A percentile compares a stretch with the other conserved stretches of the same genome.
These are phyloP conservation scores for Daldinia caldariorum DNA, from an alignment of 495 filamentous ascomycete species.

Conservation along the genomic window DNA sequence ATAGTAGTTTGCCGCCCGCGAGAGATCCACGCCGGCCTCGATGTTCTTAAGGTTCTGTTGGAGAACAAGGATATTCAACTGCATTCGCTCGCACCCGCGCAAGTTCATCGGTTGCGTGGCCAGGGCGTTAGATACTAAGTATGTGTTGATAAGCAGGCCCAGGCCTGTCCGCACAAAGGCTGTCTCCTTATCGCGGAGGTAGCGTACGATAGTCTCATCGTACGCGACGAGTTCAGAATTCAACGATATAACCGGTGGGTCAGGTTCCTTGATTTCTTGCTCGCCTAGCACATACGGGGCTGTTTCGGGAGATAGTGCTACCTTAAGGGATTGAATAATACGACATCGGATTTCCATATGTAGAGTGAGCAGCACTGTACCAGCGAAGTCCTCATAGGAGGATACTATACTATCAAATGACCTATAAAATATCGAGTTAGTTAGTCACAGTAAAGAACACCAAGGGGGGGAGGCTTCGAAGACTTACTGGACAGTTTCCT, in stretches of 20 bases:
- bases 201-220: conserved; percentile 78
- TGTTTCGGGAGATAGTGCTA: conserved; percentile 62
- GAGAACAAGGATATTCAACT: conserved; percentile 89
- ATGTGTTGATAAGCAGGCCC: conserved; percentile 72
- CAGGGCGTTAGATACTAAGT: conserved; percentile 71
- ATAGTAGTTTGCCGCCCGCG: conserved; percentile 77
- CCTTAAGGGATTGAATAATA: conserved; percentile 73
- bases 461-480: neutral
- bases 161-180: conserved; percentile 79
- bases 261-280: conserved; percentile 79
- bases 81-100: conserved; percentile 80
- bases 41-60: conserved; percentile 97
- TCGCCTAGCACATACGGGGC: conserved; percentile 77
- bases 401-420: conserved; percentile 88
- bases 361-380: conserved; percentile 79
- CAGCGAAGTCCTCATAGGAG: conserved; percentile 79
- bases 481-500: conserved; percentile 77
- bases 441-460: neutral
- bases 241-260: conserved; percentile 77
- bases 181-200: conserved; percentile 71
- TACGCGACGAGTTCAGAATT: conserved; percentile 84
- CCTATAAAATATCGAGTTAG: conserved; percentile 52
- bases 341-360: conserved; percentile 88
- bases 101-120: conserved; percentile 76
- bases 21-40: conserved; percentile 74